Evolutionary conservation across 1,284 basidiomycete genomes (phyloP), one percentile per base, ranked within the genome.

Genomic region (Rhizoctonia solani): DNA sequence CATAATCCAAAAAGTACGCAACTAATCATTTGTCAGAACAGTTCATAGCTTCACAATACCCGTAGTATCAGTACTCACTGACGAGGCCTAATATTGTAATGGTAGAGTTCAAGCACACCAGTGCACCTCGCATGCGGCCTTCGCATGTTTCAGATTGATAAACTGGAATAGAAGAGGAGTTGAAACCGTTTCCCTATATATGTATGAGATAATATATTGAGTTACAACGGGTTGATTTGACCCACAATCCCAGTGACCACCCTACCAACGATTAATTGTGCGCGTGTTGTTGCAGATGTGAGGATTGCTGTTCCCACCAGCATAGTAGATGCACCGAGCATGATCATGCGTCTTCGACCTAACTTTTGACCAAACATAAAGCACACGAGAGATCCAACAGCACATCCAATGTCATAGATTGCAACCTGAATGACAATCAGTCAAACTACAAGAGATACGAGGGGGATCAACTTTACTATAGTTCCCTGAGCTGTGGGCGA

Each of bases 401-500:
- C 59, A 37, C 59, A 63, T 8, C 59, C 59, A 13, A 63, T 63
- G 23, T 63, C 73, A 66, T 73, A 75, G 50, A 74, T 74, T 1
- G 74, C 74, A 6, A 74, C 74, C 73, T 74, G 29, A 9, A 53
- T 5, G 14, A 4, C 14, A 19, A 11, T 13, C 23, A 32, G 49
- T 4, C 29, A n/a, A 32, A 14, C 30, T 13, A 13, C 65, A 52
- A 39, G 32, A 56, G 23, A 6, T 55, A 42, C 42, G n/a, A n/a
- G n/a, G n/a, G n/a, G 54, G 27, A 42, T 29, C 3, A 41, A 14
- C 73, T 77, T 30, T 69, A 79, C 79, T 42, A 81, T 81, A 0
- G 78, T 78, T 49, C 79, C 79, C 72, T 81, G 79, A 2, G 74
- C 74, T 1, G 79, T 79, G 11, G 79, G 76, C 67, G 77, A 71